Conservation (phyloP, 495 filamentous ascomycete genomes). For the Xylaria sp. region DNA sequence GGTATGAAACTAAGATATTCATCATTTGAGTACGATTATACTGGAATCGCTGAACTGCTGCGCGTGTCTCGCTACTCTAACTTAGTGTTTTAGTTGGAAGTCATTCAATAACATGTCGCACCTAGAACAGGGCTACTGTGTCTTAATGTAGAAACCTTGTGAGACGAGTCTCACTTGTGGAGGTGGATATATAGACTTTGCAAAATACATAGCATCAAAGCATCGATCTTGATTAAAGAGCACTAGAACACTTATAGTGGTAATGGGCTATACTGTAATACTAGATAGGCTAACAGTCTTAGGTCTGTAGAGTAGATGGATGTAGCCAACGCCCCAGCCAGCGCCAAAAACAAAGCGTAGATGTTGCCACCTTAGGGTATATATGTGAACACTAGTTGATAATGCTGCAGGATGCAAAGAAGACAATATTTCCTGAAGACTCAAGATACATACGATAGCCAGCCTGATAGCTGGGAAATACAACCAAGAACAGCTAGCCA, state of each 20-base stretch:
- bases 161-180: background rate
- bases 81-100: background rate
- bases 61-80: background rate
- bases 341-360: constrained; percentile 17
- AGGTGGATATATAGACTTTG: background rate
- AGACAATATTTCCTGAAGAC: constrained; percentile 10
- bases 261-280: background rate
- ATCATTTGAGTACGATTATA: background rate
- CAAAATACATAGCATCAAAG: background rate
- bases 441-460: background rate
- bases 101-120: background rate
- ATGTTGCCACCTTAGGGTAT: constrained; percentile 29
- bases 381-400: constrained; percentile 15
- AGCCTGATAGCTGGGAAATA: background rate
- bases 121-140: background rate
- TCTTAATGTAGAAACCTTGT: background rate
- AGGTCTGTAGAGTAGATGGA: background rate
- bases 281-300: background rate
- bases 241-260: background rate
- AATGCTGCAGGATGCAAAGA: constrained; percentile 4
- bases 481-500: constrained; percentile 27
- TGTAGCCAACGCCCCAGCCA: constrained; percentile 8
- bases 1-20: background rate
- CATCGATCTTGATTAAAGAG: background rate
- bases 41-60: background rate